phyloP scores from a whole-genome alignment of 345 rosid genomes.

The Gossypium arboreum region DNA sequence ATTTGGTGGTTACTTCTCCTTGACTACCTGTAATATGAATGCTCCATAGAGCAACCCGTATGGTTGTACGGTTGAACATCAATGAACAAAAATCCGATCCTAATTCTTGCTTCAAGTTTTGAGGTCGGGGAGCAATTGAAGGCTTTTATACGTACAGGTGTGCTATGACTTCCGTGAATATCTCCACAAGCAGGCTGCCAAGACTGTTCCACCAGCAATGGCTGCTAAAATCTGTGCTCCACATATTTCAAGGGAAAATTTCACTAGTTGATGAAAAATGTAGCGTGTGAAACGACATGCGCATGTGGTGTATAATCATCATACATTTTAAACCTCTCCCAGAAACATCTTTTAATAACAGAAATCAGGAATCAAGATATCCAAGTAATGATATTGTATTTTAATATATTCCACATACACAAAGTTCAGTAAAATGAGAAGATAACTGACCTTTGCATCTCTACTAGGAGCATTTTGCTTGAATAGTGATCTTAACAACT shows the following conservation, averaged over 20 bases:
- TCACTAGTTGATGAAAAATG: not conserved
- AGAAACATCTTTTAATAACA: not conserved
- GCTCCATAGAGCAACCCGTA: not conserved
- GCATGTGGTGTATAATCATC: not conserved
- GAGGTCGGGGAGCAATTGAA: not conserved
- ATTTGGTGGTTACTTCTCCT: not conserved
- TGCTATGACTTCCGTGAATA: constrained; percentile 42
- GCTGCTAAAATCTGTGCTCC: constrained; percentile 56
- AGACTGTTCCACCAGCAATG: constrained; percentile 47
- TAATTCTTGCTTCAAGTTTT: not conserved
- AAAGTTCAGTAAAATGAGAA: not conserved
- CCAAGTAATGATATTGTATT: not conserved
- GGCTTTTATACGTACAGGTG: not conserved
- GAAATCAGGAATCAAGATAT: not conserved
- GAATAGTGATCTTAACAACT: constrained; percentile 44
- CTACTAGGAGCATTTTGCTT: constrained; percentile 17
- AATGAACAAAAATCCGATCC: not conserved
- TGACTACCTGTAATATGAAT: not conserved
- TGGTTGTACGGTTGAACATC: not conserved
- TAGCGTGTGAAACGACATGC: not conserved
- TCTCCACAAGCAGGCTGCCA: constrained; percentile 68
- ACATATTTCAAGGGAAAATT: not conserved
- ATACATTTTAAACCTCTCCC: not conserved
- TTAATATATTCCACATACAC: not conserved
- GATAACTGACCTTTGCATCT: constrained; percentile 67